A percentile compares a stretch with the other conserved stretches of the same genome.
Evolutionary conservation across 2,329 filamentous ascomycete species (phyloP).

Genomic region (Paecilomyces niveus): DNA sequence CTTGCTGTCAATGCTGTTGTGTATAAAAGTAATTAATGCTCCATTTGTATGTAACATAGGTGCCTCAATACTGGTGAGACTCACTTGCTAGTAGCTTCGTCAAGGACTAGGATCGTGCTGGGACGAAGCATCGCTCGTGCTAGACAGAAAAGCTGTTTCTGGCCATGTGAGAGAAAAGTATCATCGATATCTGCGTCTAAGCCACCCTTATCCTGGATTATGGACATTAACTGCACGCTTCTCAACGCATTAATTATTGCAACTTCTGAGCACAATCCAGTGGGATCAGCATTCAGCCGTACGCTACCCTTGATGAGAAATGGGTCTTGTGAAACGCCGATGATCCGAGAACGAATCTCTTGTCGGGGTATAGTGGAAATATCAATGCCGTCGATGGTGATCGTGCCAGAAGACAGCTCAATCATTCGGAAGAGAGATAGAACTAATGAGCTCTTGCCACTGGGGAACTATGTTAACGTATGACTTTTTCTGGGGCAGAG

Average conservation of each 20-base stretch:
- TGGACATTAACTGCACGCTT: slow-evolving; percentile 29
- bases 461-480: slow-evolving; percentile 7
- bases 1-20: slow-evolving; percentile 46
- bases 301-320: slow-evolving; percentile 36
- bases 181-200: slow-evolving; percentile 40
- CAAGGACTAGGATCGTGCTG: slow-evolving; percentile 37
- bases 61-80: slow-evolving; percentile 3
- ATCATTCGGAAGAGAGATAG: slow-evolving; percentile 38
- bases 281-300: slow-evolving; percentile 34
- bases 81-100: slow-evolving; percentile 35
- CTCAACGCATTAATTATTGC: slow-evolving; percentile 30
- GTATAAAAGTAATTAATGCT: not conserved
- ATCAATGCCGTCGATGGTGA: slow-evolving; percentile 38
- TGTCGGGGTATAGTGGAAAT: slow-evolving; percentile 31
- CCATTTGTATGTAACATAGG: not conserved
- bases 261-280: slow-evolving; percentile 20
- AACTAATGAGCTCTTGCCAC: slow-evolving; percentile 39
- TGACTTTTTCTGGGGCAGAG: not conserved
- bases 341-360: slow-evolving; percentile 34
- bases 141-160: slow-evolving; percentile 58
- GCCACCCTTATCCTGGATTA: slow-evolving; percentile 32
- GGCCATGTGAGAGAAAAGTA: slow-evolving; percentile 49
- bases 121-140: slow-evolving; percentile 50
- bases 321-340: slow-evolving; percentile 38
- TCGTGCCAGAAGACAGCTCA: slow-evolving; percentile 31